Conservation (phyloP, 257 asterid species). For the Penstemon eatonii region DNA sequence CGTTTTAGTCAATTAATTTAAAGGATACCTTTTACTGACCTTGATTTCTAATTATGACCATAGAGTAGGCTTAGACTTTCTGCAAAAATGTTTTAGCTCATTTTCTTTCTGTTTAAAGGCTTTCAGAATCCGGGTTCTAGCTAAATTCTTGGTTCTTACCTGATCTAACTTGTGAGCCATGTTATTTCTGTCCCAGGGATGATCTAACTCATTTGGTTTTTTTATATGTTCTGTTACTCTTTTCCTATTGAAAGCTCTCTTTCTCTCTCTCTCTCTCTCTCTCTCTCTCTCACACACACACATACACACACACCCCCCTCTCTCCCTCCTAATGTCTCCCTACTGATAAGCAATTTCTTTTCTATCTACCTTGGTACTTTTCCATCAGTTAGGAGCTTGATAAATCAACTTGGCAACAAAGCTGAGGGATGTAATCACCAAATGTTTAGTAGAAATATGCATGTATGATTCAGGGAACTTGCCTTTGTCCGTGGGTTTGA, state of each 20-base stretch:
- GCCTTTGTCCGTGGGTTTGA: background rate
- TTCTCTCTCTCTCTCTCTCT: too few relatives aligned
- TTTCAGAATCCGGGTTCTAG: background rate
- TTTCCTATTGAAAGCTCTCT: too few relatives aligned
- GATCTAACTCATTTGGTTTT: background rate
- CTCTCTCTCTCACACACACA: too few relatives aligned
- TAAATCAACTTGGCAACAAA: background rate
- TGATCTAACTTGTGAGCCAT: background rate
- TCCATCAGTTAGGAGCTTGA: background rate
- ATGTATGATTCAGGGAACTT: background rate
- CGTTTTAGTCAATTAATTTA: background rate
- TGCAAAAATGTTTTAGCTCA: background rate
- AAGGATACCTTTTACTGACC: background rate
- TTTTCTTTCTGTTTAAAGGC: background rate
- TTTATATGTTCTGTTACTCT: too few relatives aligned
- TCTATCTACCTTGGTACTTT: slow-evolving; percentile 12
- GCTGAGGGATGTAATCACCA: background rate
- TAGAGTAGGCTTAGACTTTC: background rate
- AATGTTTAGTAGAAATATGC: slow-evolving; percentile 7
- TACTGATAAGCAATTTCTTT: slow-evolving; percentile 6
- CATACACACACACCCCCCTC: too few relatives aligned
- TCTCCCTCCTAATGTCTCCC: background rate
- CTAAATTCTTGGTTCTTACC: background rate
- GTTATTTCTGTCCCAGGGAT: slow-evolving; percentile 17
- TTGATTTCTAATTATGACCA: background rate